A percentile compares a stretch with the other conserved stretches of the same genome.
Conservation (phyloP, 1,284 basidiomycete species). For the Agroathelia rolfsii region DNA sequence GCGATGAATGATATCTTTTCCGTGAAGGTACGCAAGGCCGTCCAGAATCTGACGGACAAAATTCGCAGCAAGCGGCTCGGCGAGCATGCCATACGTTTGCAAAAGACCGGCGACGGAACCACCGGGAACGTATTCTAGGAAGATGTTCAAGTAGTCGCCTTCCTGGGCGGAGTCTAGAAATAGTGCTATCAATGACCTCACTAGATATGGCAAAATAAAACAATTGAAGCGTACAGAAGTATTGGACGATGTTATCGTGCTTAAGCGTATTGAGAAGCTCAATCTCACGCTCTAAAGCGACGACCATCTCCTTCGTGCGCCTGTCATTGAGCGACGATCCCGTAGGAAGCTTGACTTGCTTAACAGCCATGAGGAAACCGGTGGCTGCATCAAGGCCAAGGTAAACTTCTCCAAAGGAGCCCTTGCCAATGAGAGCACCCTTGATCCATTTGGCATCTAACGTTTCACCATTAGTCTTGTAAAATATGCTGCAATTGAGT, state of each 20-base stretch:
- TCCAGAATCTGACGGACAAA: constrained; percentile 92
- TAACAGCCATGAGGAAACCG: constrained; percentile 96
- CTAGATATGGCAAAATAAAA: constrained; percentile 4
- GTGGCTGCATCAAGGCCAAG: constrained; percentile 95
- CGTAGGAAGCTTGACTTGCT: constrained; percentile 93
- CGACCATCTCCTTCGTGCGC: constrained; percentile 91
- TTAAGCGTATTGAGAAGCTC: constrained; percentile 91
- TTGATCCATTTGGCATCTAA: constrained; percentile 95
- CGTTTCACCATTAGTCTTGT: constrained; percentile 24
- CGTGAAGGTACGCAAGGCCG: constrained; percentile 89
- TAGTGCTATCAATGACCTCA: constrained; percentile 1
- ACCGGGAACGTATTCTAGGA: constrained; percentile 97
- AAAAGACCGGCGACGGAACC: constrained; percentile 92
- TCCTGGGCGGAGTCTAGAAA: constrained; percentile 78
- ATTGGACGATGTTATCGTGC: constrained; percentile 97
- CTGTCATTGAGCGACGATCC: constrained; percentile 85
- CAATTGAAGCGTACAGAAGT: constrained; percentile 62
- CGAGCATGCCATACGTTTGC: constrained; percentile 93
- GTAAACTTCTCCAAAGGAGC: constrained; percentile 92
- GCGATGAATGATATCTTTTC: constrained; percentile 92
- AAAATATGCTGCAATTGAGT: constrained; percentile 4
- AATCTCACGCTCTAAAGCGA: constrained; percentile 91
- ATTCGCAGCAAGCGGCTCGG: constrained; percentile 88
- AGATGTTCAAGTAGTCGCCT: constrained; percentile 89
- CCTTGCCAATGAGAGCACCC: constrained; percentile 94